Base-by-base conservation (phyloP, 345 rosid species). In the Populus pruinosa region DNA sequence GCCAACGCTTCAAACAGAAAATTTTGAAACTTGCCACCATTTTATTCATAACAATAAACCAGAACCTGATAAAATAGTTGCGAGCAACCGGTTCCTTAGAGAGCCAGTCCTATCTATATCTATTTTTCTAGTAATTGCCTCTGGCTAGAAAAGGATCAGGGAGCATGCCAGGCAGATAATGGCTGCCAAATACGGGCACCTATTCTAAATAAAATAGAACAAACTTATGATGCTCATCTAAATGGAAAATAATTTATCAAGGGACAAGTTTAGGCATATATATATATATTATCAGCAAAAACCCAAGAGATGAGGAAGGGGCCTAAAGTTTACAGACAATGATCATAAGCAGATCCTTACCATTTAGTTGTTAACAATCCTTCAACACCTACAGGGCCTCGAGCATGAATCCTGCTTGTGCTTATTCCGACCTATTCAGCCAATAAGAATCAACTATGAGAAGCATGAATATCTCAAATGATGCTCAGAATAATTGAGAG, bases 301-400 rank as follows among this genome's bases (percentile, higher is more conserved):
- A 47, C 50, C 50, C 16, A 3, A 47, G 50, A 44, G 16, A 47
- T 47, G 50, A 47, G 16, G 50, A 47, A 47, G 18, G 50, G 50
- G 5, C 17, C 50, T 13, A 31, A 29, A 16, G 4, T 17, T 61
- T 59, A 9, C 4, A 76, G 29, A 33, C 21, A 20, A 38, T 70
- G 12, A 43, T 59, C 18, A 20, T 21, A 68, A 50, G 67, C 38
- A 43, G 75, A 53, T 63, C 6, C 81, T 64, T 88, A 96, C 99
- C 99, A 96, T 94, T 92, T 84, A 67, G 98, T 96, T 21, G 99
- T 96, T 70, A 96, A 81, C 83, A 96, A 70, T 75, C 99, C 99
- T 85, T 92, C 99, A 11, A 96, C 98, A 55, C 98, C 99, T 2
- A 96, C 99, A 61, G 99, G 98, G 75, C 99, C 99, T 8, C 99